These are phyloP conservation scores for Trichoderma koningii DNA, from an alignment of 2,329 filamentous ascomycete species.

Conservation along the genomic window DNA sequence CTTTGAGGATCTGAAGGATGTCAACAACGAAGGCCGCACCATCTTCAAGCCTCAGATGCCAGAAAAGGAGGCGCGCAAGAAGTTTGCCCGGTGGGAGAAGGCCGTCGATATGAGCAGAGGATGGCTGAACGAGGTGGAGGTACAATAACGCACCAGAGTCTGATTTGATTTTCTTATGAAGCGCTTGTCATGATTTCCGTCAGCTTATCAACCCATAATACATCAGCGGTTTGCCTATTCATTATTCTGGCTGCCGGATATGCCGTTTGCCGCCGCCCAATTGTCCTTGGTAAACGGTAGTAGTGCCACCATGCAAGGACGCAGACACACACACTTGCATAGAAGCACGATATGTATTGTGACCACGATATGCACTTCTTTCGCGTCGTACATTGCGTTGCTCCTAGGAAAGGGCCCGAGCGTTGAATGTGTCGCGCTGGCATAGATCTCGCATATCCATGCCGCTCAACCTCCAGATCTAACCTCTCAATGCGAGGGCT, in stretches of 20 bases:
- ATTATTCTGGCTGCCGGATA: background rate
- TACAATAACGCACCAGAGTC: background rate
- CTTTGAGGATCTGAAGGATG: constrained; percentile 69
- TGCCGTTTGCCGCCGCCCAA: background rate
- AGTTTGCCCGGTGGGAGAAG: constrained; percentile 73
- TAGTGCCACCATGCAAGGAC: background rate
- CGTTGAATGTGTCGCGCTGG: background rate
- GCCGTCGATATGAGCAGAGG: constrained; percentile 79
- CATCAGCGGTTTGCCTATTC: background rate
- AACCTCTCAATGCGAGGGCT: background rate
- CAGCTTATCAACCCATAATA: constrained; percentile 4
- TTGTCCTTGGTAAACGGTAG: background rate
- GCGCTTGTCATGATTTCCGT: constrained; percentile 15
- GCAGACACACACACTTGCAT: background rate
- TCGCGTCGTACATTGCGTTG: constrained; percentile 11
- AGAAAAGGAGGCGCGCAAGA: constrained; percentile 58
- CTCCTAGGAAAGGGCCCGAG: background rate
- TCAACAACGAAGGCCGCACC: constrained; percentile 69
- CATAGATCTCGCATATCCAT: background rate
- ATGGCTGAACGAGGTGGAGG: constrained; percentile 53
- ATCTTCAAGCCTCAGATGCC: constrained; percentile 68
- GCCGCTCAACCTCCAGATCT: background rate
- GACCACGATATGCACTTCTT: background rate
- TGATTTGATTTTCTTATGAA: background rate
- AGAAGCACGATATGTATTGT: background rate